A percentile compares a stretch with the other conserved stretches of the same genome.
Evolutionary conservation across 805 yeast species (phyloP).

Genomic region (Metschnikowia matae): DNA sequence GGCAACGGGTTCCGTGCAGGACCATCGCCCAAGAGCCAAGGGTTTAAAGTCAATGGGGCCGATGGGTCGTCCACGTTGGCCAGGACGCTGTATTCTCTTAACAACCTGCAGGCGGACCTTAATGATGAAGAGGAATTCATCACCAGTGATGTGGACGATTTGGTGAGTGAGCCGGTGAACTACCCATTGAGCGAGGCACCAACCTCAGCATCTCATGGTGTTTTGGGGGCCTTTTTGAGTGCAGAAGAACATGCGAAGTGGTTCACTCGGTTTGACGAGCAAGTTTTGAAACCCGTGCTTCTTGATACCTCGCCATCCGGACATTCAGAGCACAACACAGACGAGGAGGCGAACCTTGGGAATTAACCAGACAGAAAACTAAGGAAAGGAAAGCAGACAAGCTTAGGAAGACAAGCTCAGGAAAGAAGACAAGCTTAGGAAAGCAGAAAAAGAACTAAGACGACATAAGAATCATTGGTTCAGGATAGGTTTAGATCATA

Average conservation of each 20-base stretch:
- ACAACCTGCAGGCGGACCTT: conserved; percentile 20
- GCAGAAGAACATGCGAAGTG: conserved; percentile 79
- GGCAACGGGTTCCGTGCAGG: conserved; percentile 15
- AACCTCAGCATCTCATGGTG: conserved; percentile 20
- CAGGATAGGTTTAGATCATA: too few relatives aligned
- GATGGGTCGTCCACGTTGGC: background rate
- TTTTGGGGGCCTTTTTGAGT: conserved; percentile 39
- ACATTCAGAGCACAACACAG: background rate
- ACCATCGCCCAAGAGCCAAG: background rate
- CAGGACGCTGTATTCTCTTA: conserved; percentile 9
- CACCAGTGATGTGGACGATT: conserved; percentile 38
- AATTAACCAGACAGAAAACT: background rate
- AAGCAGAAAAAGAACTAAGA: background rate
- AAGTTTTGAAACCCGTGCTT: conserved; percentile 86
- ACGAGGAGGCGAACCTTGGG: conserved; percentile 11
- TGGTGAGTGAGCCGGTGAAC: conserved; percentile 18
- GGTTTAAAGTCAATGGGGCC: conserved; percentile 10
- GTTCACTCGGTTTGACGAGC: conserved; percentile 92
- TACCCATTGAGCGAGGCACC: conserved; percentile 4
- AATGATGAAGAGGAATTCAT: conserved; percentile 24
- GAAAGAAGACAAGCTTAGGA: too few relatives aligned
- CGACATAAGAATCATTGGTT: too few relatives aligned
- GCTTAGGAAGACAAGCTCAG: too few relatives aligned
- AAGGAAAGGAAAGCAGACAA: background rate
- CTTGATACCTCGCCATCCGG: conserved; percentile 52